These are phyloP conservation scores for Nicotiana rustica DNA, from an alignment of 305 asterid species.

Conservation along the genomic window DNA sequence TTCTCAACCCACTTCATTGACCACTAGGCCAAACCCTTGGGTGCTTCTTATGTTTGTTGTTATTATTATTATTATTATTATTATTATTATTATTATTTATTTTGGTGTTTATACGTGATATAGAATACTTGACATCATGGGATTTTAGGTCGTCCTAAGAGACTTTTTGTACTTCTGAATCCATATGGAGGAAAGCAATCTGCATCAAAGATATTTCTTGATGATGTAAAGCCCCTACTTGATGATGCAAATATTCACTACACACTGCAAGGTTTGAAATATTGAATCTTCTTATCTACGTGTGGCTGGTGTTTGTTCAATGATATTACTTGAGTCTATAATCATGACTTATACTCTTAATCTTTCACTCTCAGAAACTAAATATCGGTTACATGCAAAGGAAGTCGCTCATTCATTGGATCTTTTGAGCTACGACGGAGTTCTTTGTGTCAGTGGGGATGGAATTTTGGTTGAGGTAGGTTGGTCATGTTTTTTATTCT, in stretches of 20 bases:
- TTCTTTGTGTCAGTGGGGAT: slow-evolving; percentile 95
- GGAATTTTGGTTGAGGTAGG: slow-evolving; percentile 94
- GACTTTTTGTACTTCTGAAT: slow-evolving; percentile 76
- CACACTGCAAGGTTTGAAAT: slow-evolving; percentile 64
- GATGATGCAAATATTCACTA: slow-evolving; percentile 81
- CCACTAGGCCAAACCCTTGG: too few species aligned
- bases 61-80: not conserved
- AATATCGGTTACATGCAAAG: slow-evolving; percentile 81
- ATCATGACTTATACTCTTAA: slow-evolving; percentile 35
- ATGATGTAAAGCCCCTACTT: slow-evolving; percentile 81
- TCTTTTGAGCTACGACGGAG: slow-evolving; percentile 73
- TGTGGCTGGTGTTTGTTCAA: not conserved
- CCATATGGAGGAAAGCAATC: slow-evolving; percentile 93
- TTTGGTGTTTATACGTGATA: not conserved
- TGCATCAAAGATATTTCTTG: slow-evolving; percentile 64
- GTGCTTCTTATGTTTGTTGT: too few species aligned
- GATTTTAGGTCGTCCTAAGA: slow-evolving; percentile 82
- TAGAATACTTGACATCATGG: slow-evolving; percentile 10
- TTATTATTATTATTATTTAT: not conserved
- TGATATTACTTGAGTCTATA: slow-evolving; percentile 2
- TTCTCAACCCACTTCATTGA: too few species aligned
- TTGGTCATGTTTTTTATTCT: slow-evolving; percentile 32
- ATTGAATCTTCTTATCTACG: slow-evolving; percentile 10
- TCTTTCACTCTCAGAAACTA: slow-evolving; percentile 64
- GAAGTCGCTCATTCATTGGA: slow-evolving; percentile 74